Evolutionary conservation across 108 stramenopile genomes (phyloP), one percentile per base, ranked within the genome.

Genomic region (Discostella stelligeroides): DNA sequence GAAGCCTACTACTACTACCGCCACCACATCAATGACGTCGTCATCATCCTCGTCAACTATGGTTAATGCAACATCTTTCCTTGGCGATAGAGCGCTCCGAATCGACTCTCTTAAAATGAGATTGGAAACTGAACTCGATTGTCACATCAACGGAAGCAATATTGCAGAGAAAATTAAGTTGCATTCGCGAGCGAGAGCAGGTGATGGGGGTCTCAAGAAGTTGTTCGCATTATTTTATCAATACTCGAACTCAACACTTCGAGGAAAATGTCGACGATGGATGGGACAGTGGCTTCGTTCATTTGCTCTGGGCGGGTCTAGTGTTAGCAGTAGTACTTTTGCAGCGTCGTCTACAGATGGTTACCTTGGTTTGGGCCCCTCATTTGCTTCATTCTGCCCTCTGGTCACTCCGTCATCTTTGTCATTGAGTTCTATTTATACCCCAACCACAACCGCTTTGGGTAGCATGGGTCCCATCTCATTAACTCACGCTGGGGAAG

Each of bases 361-460:
- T 51, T 23, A 68, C 29, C 45, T 30, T 60, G 47, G 58, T 2
- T 54, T 78, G 40, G 76, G 76, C 2, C 59, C 70, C 1, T 78
- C 76, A 1, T 71, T 78, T 66, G 18, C 30, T 7, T 63, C 58
- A 34, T 77, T 70, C 50, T 77, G 68, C 60, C 76, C 76, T 18
- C 45, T 58, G 63, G 7, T 70, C 29, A 29, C 42, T 29, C 21
- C 63, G 8, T 21, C 56, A 48, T 61, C 76, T 20, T 21, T 65
- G 27, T 46, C 55, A 23, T 17, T 38, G 25, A n/a, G n/a, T n/a
- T 14, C 53, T 10, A 28, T 14, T 55, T 15, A 23, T 47, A 53
- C 21, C 4, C 2, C 51, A 11, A 53, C 51, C 2, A 21, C 51
- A 11, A 24, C 51, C 4, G 2, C 51, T 1, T 18, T 18, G 1